Conservation (phyloP, 1,284 basidiomycete species). For the Rhodotorula sp. region DNA sequence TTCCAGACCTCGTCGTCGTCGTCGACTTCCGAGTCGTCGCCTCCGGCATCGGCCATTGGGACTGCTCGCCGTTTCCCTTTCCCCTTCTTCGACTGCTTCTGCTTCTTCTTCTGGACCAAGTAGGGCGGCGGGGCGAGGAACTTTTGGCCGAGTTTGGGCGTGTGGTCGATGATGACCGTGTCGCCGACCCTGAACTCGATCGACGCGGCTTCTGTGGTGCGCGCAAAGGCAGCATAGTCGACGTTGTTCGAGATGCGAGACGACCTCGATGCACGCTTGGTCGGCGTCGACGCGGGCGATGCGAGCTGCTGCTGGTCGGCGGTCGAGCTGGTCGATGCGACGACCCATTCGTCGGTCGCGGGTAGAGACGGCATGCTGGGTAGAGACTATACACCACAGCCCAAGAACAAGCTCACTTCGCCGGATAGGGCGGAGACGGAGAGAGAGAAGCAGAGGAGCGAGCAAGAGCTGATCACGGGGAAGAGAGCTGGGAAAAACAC, state of each 20-base stretch:
- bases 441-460: neutral
- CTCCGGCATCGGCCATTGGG: too few relatives aligned
- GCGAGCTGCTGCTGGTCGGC: neutral
- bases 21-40: neutral
- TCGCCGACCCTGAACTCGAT: conserved; percentile 32
- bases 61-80: conserved; percentile 11
- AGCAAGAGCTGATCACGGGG: neutral
- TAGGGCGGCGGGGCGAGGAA: conserved; percentile 33
- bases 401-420: neutral
- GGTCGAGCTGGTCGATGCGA: too few relatives aligned
- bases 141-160: conserved; percentile 25
- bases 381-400: neutral
- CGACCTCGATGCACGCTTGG: conserved; percentile 27
- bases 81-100: conserved; percentile 1
- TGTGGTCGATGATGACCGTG: conserved; percentile 22
- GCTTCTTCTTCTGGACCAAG: conserved; percentile 4
- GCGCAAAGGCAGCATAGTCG: conserved; percentile 23
- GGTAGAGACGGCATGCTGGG: neutral
- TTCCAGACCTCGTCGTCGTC: conserved; percentile 20
- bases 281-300: conserved; percentile 14
- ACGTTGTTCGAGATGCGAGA: conserved; percentile 27
- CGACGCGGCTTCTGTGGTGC: neutral
- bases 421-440: neutral
- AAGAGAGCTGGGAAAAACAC: neutral
- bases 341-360: conserved; percentile 7